Evolutionary conservation across 1,284 basidiomycete genomes (phyloP).

Genomic region (Ceratobasidium sp.): DNA sequence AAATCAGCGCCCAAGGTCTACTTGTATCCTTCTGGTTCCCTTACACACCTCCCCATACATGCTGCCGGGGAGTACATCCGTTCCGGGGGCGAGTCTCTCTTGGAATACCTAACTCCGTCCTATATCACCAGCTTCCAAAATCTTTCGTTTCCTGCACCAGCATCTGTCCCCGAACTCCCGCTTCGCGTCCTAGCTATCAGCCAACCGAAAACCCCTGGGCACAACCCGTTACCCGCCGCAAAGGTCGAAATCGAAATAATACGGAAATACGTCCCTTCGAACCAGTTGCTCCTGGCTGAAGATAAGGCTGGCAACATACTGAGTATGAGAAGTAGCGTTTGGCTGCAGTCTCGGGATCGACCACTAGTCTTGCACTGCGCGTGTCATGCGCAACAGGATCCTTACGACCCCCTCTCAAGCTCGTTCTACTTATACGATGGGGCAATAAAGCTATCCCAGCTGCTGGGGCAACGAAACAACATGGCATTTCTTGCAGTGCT

Average conservation of each 20-base stretch:
- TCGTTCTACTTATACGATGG: slow-evolving; percentile 10
- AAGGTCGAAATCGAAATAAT: slow-evolving; percentile 4
- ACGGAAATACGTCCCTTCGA: slow-evolving; percentile 7
- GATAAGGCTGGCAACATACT: not conserved
- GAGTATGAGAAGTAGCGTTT: not conserved
- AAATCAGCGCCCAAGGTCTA: slow-evolving; percentile 10
- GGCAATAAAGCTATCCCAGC: slow-evolving; percentile 10
- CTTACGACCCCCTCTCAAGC: slow-evolving; percentile 10
- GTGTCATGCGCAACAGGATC: slow-evolving; percentile 28
- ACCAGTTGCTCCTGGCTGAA: slow-evolving; percentile 9
- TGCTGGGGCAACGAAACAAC: slow-evolving; percentile 6
- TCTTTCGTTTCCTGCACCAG: not conserved
- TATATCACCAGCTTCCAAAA: slow-evolving; percentile 20
- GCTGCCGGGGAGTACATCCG: slow-evolving; percentile 10
- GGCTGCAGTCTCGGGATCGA: not conserved
- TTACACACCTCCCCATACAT: slow-evolving; percentile 23
- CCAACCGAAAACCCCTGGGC: slow-evolving; percentile 13
- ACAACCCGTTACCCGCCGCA: slow-evolving; percentile 14
- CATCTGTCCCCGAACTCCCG: not conserved
- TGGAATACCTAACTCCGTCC: slow-evolving; percentile 25
- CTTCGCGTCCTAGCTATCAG: slow-evolving; percentile 25
- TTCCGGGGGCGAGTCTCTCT: not conserved
- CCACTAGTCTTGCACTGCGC: slow-evolving; percentile 15
- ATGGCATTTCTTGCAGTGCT: slow-evolving; percentile 11
- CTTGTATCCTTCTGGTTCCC: slow-evolving; percentile 9